Evolutionary conservation across 2,329 filamentous ascomycete species (phyloP), one percentile per base, ranked within the genome.

Genomic region (Talaromyces atroroseus): DNA sequence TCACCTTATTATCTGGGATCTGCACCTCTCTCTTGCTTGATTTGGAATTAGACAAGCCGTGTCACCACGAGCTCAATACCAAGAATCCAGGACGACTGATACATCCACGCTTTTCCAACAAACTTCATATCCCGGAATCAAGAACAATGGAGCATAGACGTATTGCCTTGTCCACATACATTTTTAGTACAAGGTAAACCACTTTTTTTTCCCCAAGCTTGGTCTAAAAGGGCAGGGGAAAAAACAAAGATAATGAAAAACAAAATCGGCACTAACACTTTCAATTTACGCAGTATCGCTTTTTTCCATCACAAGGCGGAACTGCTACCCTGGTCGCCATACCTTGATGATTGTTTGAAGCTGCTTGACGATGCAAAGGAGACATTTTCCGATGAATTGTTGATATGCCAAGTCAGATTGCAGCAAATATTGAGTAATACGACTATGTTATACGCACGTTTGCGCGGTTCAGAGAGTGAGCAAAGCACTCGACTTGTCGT

Each of bases 321-420:
- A 53, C 60, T 75, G 0, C 71, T 86, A 45, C 74, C 71, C 1
- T 87, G 83, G 83, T 84, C 78, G 0, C 61, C 77, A 0, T 77
- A 83, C 51, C 78, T 86, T 71, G 82, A 84, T 21, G 81, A 84
- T 20, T 81, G 77, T 26, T 69, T 86, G 1, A 66, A 74, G 6
- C 60, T 73, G 1, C 66, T 87, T 0, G 70, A 73, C 7, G 68
- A 74, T 21, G 67, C 73, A 1, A 72, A 71, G 2, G 80, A 84
- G 50, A 73, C 72, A 20, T 68, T 74, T 0, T 74, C 74, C 3
- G 83, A 87, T 62, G 70, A 73, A 21, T 62, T 80, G 1, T 72
- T 86, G 1, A 71, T 61, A 6, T 54, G 61, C 7, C 61, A 64
- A 24, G 58, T 65, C 16, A 61, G 59, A 21, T 52, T 64, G n/a